Evolutionary conservation across 2,329 filamentous ascomycete genomes (phyloP).

Genomic region (Aureobasidium leucospermi): DNA sequence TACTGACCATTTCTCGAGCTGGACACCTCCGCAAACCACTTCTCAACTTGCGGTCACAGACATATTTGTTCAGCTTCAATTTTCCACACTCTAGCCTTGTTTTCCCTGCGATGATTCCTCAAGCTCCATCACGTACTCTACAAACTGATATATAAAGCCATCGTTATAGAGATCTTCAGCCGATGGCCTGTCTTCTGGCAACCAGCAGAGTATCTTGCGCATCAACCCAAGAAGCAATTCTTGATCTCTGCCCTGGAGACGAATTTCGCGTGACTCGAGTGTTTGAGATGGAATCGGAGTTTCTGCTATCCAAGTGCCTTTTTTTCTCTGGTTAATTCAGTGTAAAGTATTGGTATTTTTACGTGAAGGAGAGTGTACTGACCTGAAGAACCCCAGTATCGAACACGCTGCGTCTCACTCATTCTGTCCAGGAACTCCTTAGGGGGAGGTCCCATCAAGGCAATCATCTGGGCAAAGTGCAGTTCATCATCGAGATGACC

Average conservation of each 20-base stretch:
- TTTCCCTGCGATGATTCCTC: too few relatives aligned
- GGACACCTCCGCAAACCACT: too few relatives aligned
- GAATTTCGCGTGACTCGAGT: neutral
- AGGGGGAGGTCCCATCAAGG: conserved; percentile 32
- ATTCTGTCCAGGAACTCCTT: conserved; percentile 26
- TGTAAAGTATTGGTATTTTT: neutral
- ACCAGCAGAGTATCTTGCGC: conserved; percentile 30
- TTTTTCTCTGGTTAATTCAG: neutral
- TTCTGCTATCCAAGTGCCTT: conserved; percentile 6
- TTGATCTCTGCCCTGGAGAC: conserved; percentile 18
- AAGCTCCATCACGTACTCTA: too few relatives aligned
- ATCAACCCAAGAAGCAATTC: conserved; percentile 26
- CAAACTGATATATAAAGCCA: conserved; percentile 18
- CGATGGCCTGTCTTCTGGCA: conserved; percentile 23
- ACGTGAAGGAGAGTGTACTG: conserved; percentile 14
- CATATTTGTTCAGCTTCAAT: too few relatives aligned
- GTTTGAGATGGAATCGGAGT: neutral
- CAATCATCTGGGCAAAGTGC: conserved; percentile 27
- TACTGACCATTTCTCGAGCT: too few relatives aligned
- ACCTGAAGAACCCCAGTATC: conserved; percentile 23
- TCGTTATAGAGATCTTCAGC: conserved; percentile 17
- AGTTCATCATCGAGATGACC: conserved; percentile 21
- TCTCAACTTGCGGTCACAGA: too few relatives aligned
- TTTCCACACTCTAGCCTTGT: too few relatives aligned
- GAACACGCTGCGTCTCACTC: conserved; percentile 20